Conservation (phyloP, 2,329 filamentous ascomycete species). For the Hypoxylon rubiginosum region DNA sequence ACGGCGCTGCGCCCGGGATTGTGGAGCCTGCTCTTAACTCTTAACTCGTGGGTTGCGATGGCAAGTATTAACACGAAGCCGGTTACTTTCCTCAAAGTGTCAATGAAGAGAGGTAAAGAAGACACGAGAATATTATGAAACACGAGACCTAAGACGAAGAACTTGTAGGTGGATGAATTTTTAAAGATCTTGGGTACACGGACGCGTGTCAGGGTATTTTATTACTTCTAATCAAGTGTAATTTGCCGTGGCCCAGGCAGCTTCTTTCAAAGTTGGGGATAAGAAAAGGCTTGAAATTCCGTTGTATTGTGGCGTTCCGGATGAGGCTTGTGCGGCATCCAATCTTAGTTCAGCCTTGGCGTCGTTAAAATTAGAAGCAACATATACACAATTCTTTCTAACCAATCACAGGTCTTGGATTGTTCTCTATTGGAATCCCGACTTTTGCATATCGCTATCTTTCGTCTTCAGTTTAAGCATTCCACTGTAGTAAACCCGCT, state of each 20-base stretch:
- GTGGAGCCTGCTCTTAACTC: slow-evolving; percentile 28
- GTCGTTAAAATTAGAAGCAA: slow-evolving; percentile 32
- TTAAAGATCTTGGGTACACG: slow-evolving; percentile 7
- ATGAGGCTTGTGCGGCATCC: slow-evolving; percentile 33
- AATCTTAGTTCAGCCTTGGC: slow-evolving; percentile 39
- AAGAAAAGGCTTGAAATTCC: background rate
- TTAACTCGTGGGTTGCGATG: slow-evolving; percentile 35
- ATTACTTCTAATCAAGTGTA: slow-evolving; percentile 26
- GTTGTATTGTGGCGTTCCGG: slow-evolving; percentile 26
- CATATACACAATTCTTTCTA: slow-evolving; percentile 2
- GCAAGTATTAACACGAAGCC: background rate
- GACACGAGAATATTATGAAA: background rate
- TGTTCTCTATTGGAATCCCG: slow-evolving; percentile 8
- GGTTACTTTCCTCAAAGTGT: background rate
- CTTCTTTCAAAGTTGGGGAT: background rate
- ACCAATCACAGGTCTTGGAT: slow-evolving; percentile 18
- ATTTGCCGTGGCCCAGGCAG: slow-evolving; percentile 19
- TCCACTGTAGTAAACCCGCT: background rate
- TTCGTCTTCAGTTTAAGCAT: too few species aligned
- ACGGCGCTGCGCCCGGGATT: slow-evolving; percentile 34
- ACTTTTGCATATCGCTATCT: slow-evolving; percentile 13
- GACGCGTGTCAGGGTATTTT: slow-evolving; percentile 36
- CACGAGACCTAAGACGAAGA: slow-evolving; percentile 4
- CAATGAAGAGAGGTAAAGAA: slow-evolving; percentile 2
- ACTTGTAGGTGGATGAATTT: slow-evolving; percentile 6